Percentiles rank a stretch among this genome's conserved stretches.
phyloP scores from a whole-genome alignment of 768 basidiomycete genomes.

The Rhodocollybia butyracea region DNA sequence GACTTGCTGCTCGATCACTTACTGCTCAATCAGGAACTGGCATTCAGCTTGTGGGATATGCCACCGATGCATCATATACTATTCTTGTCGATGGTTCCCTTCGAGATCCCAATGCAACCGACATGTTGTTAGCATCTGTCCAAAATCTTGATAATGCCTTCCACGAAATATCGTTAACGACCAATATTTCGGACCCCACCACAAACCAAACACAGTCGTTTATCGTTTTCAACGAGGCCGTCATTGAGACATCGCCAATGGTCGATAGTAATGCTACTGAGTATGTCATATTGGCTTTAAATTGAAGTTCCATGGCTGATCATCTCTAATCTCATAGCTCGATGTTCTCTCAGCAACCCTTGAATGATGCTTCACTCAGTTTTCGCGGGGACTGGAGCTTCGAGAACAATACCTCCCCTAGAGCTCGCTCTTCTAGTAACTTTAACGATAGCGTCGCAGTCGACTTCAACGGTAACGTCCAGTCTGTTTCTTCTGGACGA shows the following conservation, averaged over 20 bases:
- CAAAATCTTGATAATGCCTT: conserved; percentile 39
- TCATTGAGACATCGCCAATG: conserved; percentile 37
- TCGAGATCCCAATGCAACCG: conserved; percentile 15
- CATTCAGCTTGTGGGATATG: conserved; percentile 56
- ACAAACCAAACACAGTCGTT: conserved; percentile 28
- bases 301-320: background rate
- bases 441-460: conserved; percentile 26
- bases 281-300: conserved; percentile 12
- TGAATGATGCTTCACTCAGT: conserved; percentile 44
- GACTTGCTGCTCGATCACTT: background rate
- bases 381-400: conserved; percentile 59
- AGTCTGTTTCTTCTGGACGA: conserved; percentile 14
- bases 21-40: conserved; percentile 49
- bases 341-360: conserved; percentile 28
- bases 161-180: conserved; percentile 57
- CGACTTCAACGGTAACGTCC: conserved; percentile 13
- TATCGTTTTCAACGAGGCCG: conserved; percentile 56
- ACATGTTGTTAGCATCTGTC: conserved; percentile 48
- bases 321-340: conserved; percentile 19
- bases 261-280: conserved; percentile 23
- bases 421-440: conserved; percentile 20
- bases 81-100: conserved; percentile 50
- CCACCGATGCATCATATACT: conserved; percentile 39
- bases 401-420: conserved; percentile 12
- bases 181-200: conserved; percentile 32